Base-by-base conservation (phyloP, 106 monocot genomes). In the Gastrodia elata region DNA sequence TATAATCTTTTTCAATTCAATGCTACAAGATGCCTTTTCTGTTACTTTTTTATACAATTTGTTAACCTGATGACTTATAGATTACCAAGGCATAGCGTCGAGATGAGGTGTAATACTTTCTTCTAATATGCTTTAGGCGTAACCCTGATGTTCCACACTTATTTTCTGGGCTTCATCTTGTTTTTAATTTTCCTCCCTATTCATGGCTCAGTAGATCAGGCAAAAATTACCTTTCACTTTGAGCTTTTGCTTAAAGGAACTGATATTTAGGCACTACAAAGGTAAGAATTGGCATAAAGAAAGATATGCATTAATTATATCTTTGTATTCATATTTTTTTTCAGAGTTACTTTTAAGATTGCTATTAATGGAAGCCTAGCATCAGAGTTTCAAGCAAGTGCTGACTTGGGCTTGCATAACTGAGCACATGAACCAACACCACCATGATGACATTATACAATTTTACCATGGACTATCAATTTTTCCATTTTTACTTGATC, bases 11-110 rank as follows among this genome's bases (percentile, higher is more conserved):
- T n/a, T n/a, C n/a, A n/a, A n/a, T n/a, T n/a, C n/a, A n/a, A n/a
- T n/a, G n/a, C n/a, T n/a, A n/a, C n/a, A n/a, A n/a, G n/a, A n/a
- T n/a, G n/a, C n/a, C n/a, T n/a, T n/a, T n/a, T n/a, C n/a, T n/a
- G n/a, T n/a, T n/a, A n/a, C n/a, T n/a, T n/a, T 27, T 57, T 64
- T 41, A 15, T 71, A 18, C 42, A 71, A 46, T 56, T 38, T 52
- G 38, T 39, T 77, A 14, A 58, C 39, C 71, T 22, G 70, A 13
- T 44, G 44, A 46, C 10, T 15, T 2, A 3, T 46, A 46, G 9
- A 46, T 46, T 46, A 18, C 18, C 13, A 46, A 46, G 14, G 3
- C 46, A 46, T 46, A 18, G 46, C 18, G 46, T 14, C 16, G 46
- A 15, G 46, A 2, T 0, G 0, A 46, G 9, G 14, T 8, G 42